Percentiles rank a stretch among this genome's conserved stretches.
phyloP scores from a whole-genome alignment of 768 basidiomycete species.

The Tylopilus felleus region DNA sequence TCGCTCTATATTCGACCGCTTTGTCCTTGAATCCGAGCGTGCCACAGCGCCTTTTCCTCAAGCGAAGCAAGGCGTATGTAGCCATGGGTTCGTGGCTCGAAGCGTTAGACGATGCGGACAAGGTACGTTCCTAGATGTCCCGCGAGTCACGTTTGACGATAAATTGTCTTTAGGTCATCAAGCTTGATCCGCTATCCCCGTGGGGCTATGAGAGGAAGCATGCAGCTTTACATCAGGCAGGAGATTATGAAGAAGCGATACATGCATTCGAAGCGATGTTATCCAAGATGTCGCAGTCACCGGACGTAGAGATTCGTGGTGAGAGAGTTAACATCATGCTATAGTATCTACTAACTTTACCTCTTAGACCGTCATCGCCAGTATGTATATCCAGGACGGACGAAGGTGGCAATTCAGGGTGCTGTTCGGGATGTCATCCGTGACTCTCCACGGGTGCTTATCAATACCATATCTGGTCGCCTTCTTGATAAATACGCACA shows the following conservation, averaged over 20 bases:
- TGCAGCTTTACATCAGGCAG: neutral
- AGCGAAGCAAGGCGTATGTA: no score
- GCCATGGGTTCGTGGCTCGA: no score
- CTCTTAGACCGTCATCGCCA: neutral
- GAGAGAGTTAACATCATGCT: neutral
- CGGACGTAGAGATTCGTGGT: neutral
- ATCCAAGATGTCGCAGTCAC: neutral
- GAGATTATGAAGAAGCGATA: neutral
- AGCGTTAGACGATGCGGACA: no score
- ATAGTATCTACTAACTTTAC: neutral
- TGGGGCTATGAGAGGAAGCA: neutral
- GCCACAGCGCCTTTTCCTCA: no score
- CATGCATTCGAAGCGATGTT: neutral
- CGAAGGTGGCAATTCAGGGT: neutral
- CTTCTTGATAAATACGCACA: neutral
- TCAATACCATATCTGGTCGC: neutral
- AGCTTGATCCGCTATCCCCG: neutral
- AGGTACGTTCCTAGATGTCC: no score
- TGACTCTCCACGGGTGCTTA: neutral
- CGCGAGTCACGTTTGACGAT: no score
- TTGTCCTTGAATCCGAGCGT: no score
- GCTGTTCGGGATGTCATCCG: neutral
- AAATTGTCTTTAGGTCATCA: neutral
- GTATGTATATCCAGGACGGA: neutral
- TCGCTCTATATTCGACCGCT: no score